Evolutionary conservation across 1,284 basidiomycete species (phyloP).

Genomic region (Trichosporon faecale): DNA sequence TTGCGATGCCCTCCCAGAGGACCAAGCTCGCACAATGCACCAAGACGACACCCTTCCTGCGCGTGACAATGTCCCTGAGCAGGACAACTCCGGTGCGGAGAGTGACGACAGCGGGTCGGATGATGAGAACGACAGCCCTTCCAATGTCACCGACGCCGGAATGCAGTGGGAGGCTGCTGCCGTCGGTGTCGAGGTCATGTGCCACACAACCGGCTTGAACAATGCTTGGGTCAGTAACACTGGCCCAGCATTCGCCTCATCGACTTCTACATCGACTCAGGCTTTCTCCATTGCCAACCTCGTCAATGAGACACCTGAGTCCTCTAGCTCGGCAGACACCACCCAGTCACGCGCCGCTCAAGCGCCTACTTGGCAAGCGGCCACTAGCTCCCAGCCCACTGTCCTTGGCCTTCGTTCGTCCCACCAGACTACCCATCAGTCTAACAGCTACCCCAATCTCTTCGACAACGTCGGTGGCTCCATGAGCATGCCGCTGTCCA

Average conservation of each 20-base stretch:
- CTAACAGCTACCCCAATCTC: not conserved
- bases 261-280: not conserved
- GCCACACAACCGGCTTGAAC: not conserved
- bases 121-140: slow-evolving; percentile 13
- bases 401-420: not conserved
- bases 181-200: not conserved
- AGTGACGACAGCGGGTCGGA: slow-evolving; percentile 12
- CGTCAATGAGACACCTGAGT: not conserved
- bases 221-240: not conserved
- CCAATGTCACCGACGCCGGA: not conserved
- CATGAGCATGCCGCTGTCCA: not conserved
- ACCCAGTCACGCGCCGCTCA: not conserved
- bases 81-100: not conserved
- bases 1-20: slow-evolving; percentile 22
- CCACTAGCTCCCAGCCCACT: not conserved
- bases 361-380: not conserved
- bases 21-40: slow-evolving; percentile 20
- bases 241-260: not conserved
- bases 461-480: not conserved
- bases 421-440: not conserved
- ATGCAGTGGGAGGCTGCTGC: slow-evolving; percentile 16
- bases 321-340: not conserved
- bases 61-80: not conserved
- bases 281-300: slow-evolving; percentile 14
- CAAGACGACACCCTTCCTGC: slow-evolving; percentile 25